Evolutionary conservation across 768 basidiomycete species (phyloP).

Genomic region (Leucogyrophana mollusca): DNA sequence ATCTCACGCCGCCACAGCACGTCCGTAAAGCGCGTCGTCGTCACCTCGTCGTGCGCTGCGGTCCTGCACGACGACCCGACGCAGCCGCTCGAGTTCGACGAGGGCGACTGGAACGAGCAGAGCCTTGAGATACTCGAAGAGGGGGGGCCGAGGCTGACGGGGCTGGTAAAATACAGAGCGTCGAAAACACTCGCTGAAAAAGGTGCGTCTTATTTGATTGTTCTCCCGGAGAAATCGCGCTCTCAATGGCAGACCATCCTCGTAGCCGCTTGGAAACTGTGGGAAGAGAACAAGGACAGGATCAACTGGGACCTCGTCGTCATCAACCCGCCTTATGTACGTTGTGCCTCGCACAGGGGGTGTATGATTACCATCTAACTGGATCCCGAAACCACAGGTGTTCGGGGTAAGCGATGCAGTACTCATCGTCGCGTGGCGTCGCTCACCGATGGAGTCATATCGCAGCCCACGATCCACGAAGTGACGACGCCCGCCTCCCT

Average conservation of each 20-base stretch:
- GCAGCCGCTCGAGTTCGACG: slow-evolving; percentile 33
- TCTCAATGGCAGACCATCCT: background rate
- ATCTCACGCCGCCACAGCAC: slow-evolving; percentile 22
- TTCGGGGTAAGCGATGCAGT: slow-evolving; percentile 24
- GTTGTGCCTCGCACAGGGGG: background rate
- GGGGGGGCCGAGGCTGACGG: slow-evolving; percentile 42
- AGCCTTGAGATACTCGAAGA: slow-evolving; percentile 38
- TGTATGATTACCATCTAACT: too few species aligned
- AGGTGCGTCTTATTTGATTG: slow-evolving; percentile 28
- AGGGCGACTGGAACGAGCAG: slow-evolving; percentile 62
- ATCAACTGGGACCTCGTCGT: slow-evolving; percentile 38
- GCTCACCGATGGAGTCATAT: background rate
- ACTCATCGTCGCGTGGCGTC: too few species aligned
- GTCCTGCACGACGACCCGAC: slow-evolving; percentile 31
- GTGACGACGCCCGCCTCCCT: slow-evolving; percentile 32
- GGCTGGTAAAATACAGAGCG: slow-evolving; percentile 47
- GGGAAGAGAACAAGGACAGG: slow-evolving; percentile 27
- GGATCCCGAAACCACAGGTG: too few species aligned
- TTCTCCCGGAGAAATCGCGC: background rate
- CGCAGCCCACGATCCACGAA: slow-evolving; percentile 44
- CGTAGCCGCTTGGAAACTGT: slow-evolving; percentile 41
- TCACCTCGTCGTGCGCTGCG: slow-evolving; percentile 63
- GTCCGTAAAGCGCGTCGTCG: slow-evolving; percentile 64
- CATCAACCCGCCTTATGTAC: slow-evolving; percentile 39
- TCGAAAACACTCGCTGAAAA: slow-evolving; percentile 68